Conservation (phyloP, 345 rosid genomes). For the Bruguiera parviflora region DNA sequence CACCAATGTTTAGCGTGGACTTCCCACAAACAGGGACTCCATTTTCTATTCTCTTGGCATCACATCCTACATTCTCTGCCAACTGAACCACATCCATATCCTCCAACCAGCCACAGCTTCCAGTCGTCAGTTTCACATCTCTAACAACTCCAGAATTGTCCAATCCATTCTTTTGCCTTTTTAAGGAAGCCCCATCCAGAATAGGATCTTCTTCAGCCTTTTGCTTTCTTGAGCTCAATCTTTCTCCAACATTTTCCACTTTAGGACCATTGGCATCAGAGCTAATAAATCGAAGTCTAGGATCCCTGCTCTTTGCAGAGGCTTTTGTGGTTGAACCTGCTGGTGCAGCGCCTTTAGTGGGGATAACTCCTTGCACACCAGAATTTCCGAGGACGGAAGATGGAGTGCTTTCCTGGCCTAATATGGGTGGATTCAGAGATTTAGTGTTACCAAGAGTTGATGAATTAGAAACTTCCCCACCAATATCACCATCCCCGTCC, state of each 20-base stretch:
- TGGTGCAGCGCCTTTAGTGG: conserved; percentile 30
- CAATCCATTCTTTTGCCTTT: conserved; percentile 51
- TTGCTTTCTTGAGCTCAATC: conserved; percentile 53
- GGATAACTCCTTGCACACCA: conserved; percentile 21
- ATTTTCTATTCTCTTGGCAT: conserved; percentile 41
- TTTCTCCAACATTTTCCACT: conserved; percentile 40
- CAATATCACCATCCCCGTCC: conserved; percentile 47
- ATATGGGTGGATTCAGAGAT: conserved; percentile 21
- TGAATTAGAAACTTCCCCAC: conserved; percentile 73
- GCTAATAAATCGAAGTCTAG: conserved; percentile 69
- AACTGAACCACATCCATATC: conserved; percentile 37
- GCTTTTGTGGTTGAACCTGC: conserved; percentile 39
- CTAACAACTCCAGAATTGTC: conserved; percentile 33
- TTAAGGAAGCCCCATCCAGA: conserved; percentile 50
- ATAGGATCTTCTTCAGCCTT: conserved; percentile 48
- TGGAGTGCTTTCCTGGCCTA: conserved; percentile 25
- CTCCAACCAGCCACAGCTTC: conserved; percentile 73
- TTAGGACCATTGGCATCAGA: conserved; percentile 43
- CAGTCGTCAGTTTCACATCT: conserved; percentile 37
- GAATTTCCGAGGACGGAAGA: conserved; percentile 22
- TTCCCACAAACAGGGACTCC: conserved; percentile 31
- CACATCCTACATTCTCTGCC: conserved; percentile 29
- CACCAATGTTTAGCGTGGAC: conserved; percentile 27
- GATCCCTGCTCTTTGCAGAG: conserved; percentile 79
- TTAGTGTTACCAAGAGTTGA: conserved; percentile 18